Conservation (phyloP, 2,329 filamentous ascomycete species). For the Zymoseptoria passerinii region DNA sequence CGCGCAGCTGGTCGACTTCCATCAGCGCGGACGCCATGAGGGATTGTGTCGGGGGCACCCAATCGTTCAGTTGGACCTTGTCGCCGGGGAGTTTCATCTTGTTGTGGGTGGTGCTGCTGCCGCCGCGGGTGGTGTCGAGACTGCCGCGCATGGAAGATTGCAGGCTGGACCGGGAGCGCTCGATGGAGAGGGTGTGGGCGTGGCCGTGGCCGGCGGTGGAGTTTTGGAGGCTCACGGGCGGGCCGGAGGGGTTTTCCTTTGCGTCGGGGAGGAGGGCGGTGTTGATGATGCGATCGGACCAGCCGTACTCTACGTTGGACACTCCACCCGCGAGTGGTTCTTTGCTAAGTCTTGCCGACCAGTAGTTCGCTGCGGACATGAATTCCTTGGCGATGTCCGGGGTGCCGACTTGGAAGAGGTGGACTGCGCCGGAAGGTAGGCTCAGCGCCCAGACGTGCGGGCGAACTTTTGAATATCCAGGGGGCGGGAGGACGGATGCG, state of each 20-base stretch:
- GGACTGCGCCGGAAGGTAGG: constrained; percentile 83
- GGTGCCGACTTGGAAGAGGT: constrained; percentile 96
- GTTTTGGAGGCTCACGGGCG: constrained; percentile 28
- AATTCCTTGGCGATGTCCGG: constrained; percentile 92
- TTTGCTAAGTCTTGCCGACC: constrained; percentile 89
- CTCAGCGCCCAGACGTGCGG: constrained; percentile 93
- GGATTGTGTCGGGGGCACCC: constrained; percentile 81
- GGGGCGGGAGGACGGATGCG: constrained; percentile 78
- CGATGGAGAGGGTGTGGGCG: constrained; percentile 20
- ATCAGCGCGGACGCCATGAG: constrained; percentile 73
- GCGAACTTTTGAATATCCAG: constrained; percentile 82
- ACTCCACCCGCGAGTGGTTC: constrained; percentile 88
- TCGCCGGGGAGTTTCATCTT: constrained; percentile 72
- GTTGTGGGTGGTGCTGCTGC: constrained; percentile 30
- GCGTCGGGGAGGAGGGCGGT: constrained; percentile 30
- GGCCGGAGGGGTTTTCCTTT: constrained; percentile 9
- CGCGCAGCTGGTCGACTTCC: constrained; percentile 73
- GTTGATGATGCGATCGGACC: constrained; percentile 76
- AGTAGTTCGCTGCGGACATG: constrained; percentile 91
- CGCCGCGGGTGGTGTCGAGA: constrained; percentile 44
- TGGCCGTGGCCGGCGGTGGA: constrained; percentile 16
- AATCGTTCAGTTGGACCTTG: constrained; percentile 73
- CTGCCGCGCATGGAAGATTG: constrained; percentile 50
- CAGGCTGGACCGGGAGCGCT: constrained; percentile 24
- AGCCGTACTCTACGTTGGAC: constrained; percentile 95